phyloP scores from a whole-genome alignment of 495 filamentous ascomycete genomes.

The Trichoderma parareesei region DNA sequence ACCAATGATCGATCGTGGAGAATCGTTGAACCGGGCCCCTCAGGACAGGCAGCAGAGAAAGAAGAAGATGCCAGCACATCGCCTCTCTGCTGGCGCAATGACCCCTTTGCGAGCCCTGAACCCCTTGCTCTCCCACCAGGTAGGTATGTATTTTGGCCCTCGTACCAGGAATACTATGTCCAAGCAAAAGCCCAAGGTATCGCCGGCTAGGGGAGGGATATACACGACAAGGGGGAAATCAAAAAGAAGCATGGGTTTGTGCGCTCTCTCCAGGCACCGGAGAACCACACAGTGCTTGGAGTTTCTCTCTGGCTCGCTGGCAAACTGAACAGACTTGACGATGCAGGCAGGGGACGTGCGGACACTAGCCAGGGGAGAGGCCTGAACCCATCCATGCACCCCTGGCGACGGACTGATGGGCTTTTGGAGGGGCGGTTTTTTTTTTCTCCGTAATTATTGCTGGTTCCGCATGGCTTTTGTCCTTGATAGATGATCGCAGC shows the following conservation, averaged over 20 bases:
- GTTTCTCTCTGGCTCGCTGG: background rate
- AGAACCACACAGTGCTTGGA: background rate
- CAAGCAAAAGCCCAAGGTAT: background rate
- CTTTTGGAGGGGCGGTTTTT: too few relatives aligned
- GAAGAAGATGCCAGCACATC: background rate
- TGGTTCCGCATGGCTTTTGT: too few relatives aligned
- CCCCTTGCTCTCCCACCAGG: background rate
- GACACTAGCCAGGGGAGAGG: background rate
- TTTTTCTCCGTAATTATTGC: too few relatives aligned
- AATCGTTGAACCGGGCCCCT: too few relatives aligned
- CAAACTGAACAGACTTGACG: background rate
- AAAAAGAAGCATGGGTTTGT: too few relatives aligned
- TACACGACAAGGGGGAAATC: too few relatives aligned
- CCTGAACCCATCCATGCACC: background rate
- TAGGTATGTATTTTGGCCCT: too few relatives aligned
- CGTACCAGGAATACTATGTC: too few relatives aligned
- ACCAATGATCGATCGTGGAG: slow-evolving; percentile 2
- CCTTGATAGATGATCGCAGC: too few relatives aligned
- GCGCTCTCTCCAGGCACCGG: background rate
- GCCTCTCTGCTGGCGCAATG: background rate
- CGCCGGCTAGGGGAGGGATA: background rate
- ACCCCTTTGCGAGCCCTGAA: background rate
- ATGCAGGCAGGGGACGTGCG: slow-evolving; percentile 1
- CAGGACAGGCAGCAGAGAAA: background rate
- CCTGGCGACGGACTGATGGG: too few relatives aligned